phyloP scores from a whole-genome alignment of 257 asterid species.

The Plantago ovata region DNA sequence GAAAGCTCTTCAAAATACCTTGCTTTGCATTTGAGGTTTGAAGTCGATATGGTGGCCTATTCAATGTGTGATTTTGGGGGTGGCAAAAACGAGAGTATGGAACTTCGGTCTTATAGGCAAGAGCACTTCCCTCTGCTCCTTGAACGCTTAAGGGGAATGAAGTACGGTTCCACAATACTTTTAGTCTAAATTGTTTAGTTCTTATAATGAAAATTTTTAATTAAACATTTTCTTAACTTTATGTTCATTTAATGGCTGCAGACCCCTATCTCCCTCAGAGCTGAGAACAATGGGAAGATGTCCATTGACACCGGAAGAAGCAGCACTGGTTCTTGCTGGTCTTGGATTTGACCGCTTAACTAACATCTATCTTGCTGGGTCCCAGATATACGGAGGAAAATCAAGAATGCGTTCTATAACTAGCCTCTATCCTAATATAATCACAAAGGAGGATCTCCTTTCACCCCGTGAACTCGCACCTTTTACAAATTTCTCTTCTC shows the following conservation, averaged over 20 bases:
- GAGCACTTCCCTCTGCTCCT: constrained; percentile 73
- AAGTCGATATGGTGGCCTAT: constrained; percentile 97
- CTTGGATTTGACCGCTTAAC: constrained; percentile 64
- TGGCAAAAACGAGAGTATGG: constrained; percentile 60
- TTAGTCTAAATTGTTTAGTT: not conserved
- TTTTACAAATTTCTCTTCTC: constrained; percentile 80
- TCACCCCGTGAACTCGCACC: constrained; percentile 70
- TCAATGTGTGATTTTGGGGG: constrained; percentile 94
- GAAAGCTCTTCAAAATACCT: constrained; percentile 53
- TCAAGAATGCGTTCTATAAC: constrained; percentile 65
- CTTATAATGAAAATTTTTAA: not conserved
- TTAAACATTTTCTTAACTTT: not conserved
- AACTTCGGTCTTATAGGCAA: constrained; percentile 75
- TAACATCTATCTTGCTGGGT: constrained; percentile 82
- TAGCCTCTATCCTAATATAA: constrained; percentile 69
- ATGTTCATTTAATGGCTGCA: constrained; percentile 19
- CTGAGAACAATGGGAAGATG: constrained; percentile 73
- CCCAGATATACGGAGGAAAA: constrained; percentile 70
- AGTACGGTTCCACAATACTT: constrained; percentile 26
- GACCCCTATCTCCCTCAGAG: constrained; percentile 44
- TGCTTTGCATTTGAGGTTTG: constrained; percentile 91
- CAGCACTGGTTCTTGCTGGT: constrained; percentile 79
- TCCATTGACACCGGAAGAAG: constrained; percentile 96
- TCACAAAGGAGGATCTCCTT: constrained; percentile 83
- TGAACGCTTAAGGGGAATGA: constrained; percentile 63